phyloP scores from a whole-genome alignment of 1,139 yeast genomes.

The Debaryomyces psychrophilus region DNA sequence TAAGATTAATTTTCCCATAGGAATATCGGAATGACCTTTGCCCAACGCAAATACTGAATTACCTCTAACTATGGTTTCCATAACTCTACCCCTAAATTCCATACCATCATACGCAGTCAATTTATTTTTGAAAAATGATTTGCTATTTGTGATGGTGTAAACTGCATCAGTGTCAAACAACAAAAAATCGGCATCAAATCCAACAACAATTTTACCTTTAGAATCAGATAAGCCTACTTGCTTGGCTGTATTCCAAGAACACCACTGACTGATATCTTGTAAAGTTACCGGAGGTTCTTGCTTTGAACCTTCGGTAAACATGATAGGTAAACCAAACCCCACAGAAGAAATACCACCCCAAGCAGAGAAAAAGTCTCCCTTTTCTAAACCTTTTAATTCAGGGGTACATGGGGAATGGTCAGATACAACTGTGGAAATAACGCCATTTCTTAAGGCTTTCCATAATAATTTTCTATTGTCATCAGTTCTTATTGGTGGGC shows the following conservation, averaged over 20 bases:
- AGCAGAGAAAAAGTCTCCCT: conserved; percentile 87
- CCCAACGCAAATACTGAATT: conserved; percentile 60
- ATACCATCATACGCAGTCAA: conserved; percentile 82
- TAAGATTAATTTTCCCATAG: conserved; percentile 61
- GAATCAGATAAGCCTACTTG: conserved; percentile 76
- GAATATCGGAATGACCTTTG: conserved; percentile 56
- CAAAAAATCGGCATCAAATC: conserved; percentile 86
- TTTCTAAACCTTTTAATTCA: conserved; percentile 74
- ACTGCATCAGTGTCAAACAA: conserved; percentile 68
- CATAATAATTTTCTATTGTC: conserved; percentile 72
- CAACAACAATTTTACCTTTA: conserved; percentile 73
- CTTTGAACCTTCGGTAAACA: conserved; percentile 73
- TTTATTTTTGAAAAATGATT: conserved; percentile 78
- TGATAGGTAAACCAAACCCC: conserved; percentile 82
- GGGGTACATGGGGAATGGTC: conserved; percentile 98
- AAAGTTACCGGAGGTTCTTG: conserved; percentile 56
- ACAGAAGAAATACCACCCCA: conserved; percentile 99
- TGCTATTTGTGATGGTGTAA: conserved; percentile 60
- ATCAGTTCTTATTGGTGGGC: conserved; percentile 88
- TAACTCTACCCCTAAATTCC: conserved; percentile 68
- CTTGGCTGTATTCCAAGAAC: conserved; percentile 78
- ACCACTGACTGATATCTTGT: conserved; percentile 73
- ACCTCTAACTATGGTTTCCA: conserved; percentile 81
- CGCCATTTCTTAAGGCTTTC: conserved; percentile 67
- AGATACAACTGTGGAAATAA: conserved; percentile 85